phyloP scores from a whole-genome alignment of 148 eudicot species.

The Polygonum maritimum region DNA sequence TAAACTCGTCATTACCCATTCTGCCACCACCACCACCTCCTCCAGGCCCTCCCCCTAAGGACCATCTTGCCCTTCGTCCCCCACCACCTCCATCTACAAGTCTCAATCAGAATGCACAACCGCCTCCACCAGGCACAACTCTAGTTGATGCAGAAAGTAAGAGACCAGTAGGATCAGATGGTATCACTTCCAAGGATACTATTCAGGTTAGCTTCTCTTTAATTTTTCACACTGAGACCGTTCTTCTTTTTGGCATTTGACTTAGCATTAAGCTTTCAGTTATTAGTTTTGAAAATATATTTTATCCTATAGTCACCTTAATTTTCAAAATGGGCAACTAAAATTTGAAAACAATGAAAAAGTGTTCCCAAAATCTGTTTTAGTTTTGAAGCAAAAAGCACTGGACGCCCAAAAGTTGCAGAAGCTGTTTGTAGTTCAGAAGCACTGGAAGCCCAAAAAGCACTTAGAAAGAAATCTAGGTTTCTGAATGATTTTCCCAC shows the following conservation, averaged over 20 bases:
- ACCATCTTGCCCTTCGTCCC: constrained; percentile 37
- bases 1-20: constrained; percentile 49
- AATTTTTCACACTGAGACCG: background rate
- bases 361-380: too few species aligned
- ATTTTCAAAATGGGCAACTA: too few species aligned
- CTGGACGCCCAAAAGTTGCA: too few species aligned
- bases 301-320: too few species aligned
- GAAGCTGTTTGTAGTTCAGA: too few species aligned
- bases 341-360: too few species aligned
- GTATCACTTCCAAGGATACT: constrained; percentile 26
- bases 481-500: background rate
- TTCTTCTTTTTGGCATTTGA: background rate
- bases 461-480: background rate
- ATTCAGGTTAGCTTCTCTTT: constrained; percentile 33
- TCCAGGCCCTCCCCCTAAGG: constrained; percentile 59
- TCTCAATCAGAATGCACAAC: constrained; percentile 44
- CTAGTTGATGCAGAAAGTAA: constrained; percentile 37
- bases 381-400: too few species aligned
- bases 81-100: constrained; percentile 52
- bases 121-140: constrained; percentile 65
- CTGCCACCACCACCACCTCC: constrained; percentile 60
- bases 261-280: too few species aligned
- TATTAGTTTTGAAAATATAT: too few species aligned
- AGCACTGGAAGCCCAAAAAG: too few species aligned
- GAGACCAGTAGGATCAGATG: constrained; percentile 33